Percentiles rank a stretch among this genome's conserved stretches.
These are phyloP conservation scores for Aspergillus ostianus DNA, from an alignment of 495 filamentous ascomycete genomes.

Conservation along the genomic window DNA sequence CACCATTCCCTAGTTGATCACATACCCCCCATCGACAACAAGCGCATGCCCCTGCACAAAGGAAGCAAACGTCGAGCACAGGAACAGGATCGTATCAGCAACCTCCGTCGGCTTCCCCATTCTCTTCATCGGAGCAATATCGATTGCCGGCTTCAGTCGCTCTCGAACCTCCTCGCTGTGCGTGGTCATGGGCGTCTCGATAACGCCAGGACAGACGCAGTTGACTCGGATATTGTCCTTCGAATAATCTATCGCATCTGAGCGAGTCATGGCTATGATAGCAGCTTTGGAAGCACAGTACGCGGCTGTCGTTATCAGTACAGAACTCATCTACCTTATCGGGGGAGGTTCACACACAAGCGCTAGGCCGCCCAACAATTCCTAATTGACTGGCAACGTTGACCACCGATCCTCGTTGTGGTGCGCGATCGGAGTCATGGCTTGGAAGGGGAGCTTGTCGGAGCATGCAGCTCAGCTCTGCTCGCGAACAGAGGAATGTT, in stretches of 20 bases:
- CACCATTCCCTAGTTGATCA: slow-evolving; percentile 28
- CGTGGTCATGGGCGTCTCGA: slow-evolving; percentile 49
- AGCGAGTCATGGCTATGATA: slow-evolving; percentile 43
- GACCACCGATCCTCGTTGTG: slow-evolving; percentile 46
- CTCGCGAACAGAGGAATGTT: slow-evolving; percentile 49
- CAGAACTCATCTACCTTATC: background rate
- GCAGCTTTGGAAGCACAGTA: slow-evolving; percentile 51
- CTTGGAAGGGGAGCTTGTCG: slow-evolving; percentile 44
- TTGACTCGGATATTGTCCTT: slow-evolving; percentile 49
- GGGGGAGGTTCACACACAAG: slow-evolving; percentile 30
- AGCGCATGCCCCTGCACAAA: slow-evolving; percentile 53
- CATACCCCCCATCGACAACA: slow-evolving; percentile 55
- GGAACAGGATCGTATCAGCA: slow-evolving; percentile 49
- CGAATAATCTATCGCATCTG: slow-evolving; percentile 54
- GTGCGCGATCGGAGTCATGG: slow-evolving; percentile 32
- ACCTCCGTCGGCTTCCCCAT: slow-evolving; percentile 50
- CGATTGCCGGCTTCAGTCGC: slow-evolving; percentile 31
- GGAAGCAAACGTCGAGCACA: slow-evolving; percentile 45
- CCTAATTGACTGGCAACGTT: slow-evolving; percentile 57
- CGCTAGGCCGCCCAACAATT: slow-evolving; percentile 45
- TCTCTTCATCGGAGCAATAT: slow-evolving; percentile 51
- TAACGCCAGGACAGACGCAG: slow-evolving; percentile 53
- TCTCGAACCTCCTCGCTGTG: slow-evolving; percentile 35
- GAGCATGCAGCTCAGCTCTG: slow-evolving; percentile 47
- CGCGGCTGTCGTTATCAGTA: slow-evolving; percentile 28